Evolutionary conservation across 805 yeast genomes (phyloP).

Genomic region (Candida arabinofermentans): DNA sequence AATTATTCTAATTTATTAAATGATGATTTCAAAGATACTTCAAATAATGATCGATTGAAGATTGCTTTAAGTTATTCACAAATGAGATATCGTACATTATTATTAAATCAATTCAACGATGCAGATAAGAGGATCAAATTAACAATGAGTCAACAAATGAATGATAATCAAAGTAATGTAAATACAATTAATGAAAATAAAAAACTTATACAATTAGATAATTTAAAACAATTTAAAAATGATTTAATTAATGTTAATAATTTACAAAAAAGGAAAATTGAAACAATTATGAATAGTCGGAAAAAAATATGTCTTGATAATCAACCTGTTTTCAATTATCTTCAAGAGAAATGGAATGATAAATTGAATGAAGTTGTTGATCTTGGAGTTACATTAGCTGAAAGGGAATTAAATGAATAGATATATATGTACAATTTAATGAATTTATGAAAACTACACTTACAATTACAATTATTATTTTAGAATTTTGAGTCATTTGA

Average conservation of each 20-base stretch:
- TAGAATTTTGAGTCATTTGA: no score
- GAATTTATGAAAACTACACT: no score
- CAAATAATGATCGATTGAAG: conserved; percentile 21
- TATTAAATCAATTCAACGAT: conserved; percentile 13
- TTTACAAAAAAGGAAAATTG: conserved; percentile 38
- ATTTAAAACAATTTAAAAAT: conserved; percentile 26
- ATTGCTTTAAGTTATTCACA: conserved; percentile 38
- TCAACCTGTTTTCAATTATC: conserved; percentile 41
- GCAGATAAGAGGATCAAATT: not conserved
- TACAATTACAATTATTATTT: no score
- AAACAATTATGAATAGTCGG: conserved; percentile 40
- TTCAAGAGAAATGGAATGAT: conserved; percentile 48
- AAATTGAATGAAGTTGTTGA: conserved; percentile 39
- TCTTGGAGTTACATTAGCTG: conserved; percentile 33
- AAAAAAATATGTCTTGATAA: conserved; percentile 40
- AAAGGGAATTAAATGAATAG: conserved; percentile 14
- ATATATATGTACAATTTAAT: not conserved
- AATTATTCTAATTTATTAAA: conserved; percentile 16
- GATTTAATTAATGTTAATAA: conserved; percentile 27
- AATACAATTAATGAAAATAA: conserved; percentile 19
- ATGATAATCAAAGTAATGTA: not conserved
- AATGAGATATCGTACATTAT: conserved; percentile 38
- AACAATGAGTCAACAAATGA: conserved; percentile 2
- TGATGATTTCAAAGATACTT: conserved; percentile 9
- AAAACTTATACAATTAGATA: conserved; percentile 36